Conservation (phyloP, 768 basidiomycete genomes). For the Royoungia palumana region DNA sequence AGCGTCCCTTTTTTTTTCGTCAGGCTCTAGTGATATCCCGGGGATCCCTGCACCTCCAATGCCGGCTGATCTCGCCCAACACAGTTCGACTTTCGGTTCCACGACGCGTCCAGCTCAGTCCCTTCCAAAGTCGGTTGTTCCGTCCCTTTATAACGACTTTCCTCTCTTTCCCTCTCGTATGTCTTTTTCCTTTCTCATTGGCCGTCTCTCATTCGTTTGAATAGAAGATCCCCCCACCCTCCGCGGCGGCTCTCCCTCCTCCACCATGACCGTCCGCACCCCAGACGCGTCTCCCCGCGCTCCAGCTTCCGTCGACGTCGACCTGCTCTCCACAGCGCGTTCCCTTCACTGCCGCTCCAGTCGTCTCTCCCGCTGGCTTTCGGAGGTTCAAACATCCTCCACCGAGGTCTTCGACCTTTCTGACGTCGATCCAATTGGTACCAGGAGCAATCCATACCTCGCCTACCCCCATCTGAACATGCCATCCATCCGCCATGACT, state of each 20-base stretch:
- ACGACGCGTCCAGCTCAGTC: constrained; percentile 12
- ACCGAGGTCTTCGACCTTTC: constrained; percentile 19
- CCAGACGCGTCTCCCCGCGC: constrained; percentile 23
- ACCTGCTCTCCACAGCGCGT: neutral
- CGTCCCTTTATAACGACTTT: constrained; percentile 21
- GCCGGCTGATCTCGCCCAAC: constrained; percentile 22
- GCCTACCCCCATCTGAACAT: constrained; percentile 37
- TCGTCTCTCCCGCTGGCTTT: constrained; percentile 44
- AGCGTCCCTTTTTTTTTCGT: no score
- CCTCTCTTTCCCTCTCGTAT: constrained; percentile 20
- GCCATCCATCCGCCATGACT: constrained; percentile 25
- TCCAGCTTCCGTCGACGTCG: constrained; percentile 8
- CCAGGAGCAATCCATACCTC: constrained; percentile 39
- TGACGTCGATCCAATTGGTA: constrained; percentile 25
- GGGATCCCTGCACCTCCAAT: constrained; percentile 10
- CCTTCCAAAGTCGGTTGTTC: constrained; percentile 7
- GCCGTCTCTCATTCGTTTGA: constrained; percentile 32
- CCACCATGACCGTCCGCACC: constrained; percentile 29
- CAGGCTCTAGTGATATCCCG: no score
- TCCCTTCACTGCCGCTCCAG: constrained; percentile 36
- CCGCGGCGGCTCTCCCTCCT: constrained; percentile 27
- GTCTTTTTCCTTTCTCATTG: constrained; percentile 8
- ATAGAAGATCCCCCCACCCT: constrained; percentile 14
- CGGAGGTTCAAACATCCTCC: constrained; percentile 34
- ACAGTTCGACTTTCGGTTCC: constrained; percentile 16